phyloP scores from a whole-genome alignment of 2,329 filamentous ascomycete species.

The Alternaria hordeiaustralica region DNA sequence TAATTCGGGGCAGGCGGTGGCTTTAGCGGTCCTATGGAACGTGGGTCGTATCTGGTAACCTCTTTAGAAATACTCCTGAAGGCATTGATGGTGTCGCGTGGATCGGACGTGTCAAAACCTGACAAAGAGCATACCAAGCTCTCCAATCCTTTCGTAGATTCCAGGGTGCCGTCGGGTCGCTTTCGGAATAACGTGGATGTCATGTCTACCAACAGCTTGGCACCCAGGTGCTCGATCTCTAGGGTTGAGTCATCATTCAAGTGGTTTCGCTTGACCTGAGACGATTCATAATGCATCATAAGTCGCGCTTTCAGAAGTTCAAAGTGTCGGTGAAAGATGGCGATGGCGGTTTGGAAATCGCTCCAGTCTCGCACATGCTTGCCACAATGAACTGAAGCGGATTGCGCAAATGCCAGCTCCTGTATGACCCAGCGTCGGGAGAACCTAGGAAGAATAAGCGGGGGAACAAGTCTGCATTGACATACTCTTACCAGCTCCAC shows the following conservation, averaged over 20 bases:
- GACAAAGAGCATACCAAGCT: not conserved
- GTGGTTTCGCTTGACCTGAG: not conserved
- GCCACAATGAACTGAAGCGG: not conserved
- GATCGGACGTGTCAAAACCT: not conserved
- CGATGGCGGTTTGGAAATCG: not conserved
- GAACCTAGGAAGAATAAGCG: not conserved
- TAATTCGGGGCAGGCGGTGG: not conserved
- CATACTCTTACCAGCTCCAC: not conserved
- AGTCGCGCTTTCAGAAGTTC: not conserved
- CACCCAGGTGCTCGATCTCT: not conserved
- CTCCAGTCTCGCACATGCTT: not conserved
- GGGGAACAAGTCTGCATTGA: too few species aligned
- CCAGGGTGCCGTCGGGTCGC: not conserved
- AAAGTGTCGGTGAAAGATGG: not conserved
- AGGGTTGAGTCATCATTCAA: not conserved
- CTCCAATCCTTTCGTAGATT: not conserved
- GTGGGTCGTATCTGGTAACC: not conserved
- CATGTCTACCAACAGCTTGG: not conserved
- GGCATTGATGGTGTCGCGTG: not conserved
- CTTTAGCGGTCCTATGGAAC: not conserved
- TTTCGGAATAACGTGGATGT: not conserved
- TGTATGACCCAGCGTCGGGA: not conserved
- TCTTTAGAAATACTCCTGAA: not conserved
- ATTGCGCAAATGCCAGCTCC: not conserved
- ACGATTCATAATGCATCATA: not conserved